phyloP scores from a whole-genome alignment of 495 filamentous ascomycete species.

The Immersiella caudata region DNA sequence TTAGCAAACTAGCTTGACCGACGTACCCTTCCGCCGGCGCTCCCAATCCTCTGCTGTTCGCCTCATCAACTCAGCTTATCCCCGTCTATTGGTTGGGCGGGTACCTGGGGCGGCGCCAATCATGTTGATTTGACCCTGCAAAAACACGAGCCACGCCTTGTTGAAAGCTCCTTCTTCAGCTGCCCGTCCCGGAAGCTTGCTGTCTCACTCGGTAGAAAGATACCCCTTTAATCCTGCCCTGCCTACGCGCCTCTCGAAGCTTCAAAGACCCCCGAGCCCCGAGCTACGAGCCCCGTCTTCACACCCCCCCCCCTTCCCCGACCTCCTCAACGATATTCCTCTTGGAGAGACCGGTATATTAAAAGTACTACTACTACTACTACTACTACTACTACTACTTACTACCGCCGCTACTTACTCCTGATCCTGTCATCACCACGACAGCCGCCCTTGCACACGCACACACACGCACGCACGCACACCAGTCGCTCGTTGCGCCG shows the following conservation, averaged over 20 bases:
- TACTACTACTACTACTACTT: no score
- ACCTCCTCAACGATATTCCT: not conserved
- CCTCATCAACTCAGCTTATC: conserved; percentile 36
- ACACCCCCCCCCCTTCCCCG: not conserved
- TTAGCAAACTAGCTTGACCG: conserved; percentile 42
- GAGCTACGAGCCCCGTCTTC: conserved; percentile 11
- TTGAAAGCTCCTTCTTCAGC: conserved; percentile 31
- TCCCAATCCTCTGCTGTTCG: conserved; percentile 36
- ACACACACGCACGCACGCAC: conserved; percentile 1
- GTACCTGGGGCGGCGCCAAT: conserved; percentile 42
- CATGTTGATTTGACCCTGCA: conserved; percentile 41
- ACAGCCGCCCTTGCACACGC: not conserved
- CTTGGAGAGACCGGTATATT: not conserved
- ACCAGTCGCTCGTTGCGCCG: no score
- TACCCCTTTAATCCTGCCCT: conserved; percentile 22
- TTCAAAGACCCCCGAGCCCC: conserved; percentile 12
- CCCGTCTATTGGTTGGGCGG: conserved; percentile 44
- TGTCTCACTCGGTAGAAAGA: conserved; percentile 22
- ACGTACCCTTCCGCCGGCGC: conserved; percentile 46
- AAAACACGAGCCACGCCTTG: conserved; percentile 41
- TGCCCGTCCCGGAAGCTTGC: conserved; percentile 21
- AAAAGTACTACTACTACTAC: no score
- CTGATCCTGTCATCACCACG: no score
- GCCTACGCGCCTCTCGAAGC: conserved; percentile 11
- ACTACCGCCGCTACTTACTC: no score